These are phyloP conservation scores for Phytopythium mirpurense DNA, from an alignment of 352 stramenopile species.

Conservation along the genomic window DNA sequence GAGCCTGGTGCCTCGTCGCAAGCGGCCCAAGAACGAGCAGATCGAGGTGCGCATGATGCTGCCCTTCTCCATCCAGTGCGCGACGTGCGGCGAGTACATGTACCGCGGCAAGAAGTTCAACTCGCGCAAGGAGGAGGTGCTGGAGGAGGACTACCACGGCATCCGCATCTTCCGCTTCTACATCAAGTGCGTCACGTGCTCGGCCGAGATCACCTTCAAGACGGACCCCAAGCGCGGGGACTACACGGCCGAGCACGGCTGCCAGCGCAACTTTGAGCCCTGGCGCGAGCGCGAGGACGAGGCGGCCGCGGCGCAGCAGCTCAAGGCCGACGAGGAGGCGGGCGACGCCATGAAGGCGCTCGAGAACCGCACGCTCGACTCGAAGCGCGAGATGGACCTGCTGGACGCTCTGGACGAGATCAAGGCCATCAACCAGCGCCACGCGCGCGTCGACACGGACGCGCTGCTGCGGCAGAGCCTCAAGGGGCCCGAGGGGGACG, in stretches of 20 bases:
- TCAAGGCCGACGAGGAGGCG: conserved; percentile 91
- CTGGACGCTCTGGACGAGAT: conserved; percentile 98
- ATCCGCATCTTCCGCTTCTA: conserved; percentile 98
- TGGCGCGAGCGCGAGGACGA: conserved; percentile 90
- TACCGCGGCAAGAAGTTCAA: conserved; percentile 99
- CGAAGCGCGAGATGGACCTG: conserved; percentile 99
- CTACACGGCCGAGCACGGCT: conserved; percentile 96
- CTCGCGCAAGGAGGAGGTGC: conserved; percentile 96
- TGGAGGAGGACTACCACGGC: conserved; percentile 95
- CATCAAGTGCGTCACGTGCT: conserved; percentile 96
- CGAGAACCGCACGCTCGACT: conserved; percentile 98
- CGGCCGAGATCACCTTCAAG: conserved; percentile 95
- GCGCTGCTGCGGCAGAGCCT: conserved; percentile 47
- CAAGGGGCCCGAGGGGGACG: conserved; percentile 23
- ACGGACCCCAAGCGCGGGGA: conserved; percentile 98
- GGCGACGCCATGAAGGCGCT: conserved; percentile 96
- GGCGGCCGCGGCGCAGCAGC: conserved; percentile 57
- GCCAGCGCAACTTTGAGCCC: conserved; percentile 96
- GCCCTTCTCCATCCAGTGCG: conserved; percentile 97
- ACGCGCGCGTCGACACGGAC: conserved; percentile 89
- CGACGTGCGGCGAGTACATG: conserved; percentile 97
- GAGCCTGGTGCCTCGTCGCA: conserved; percentile 90
- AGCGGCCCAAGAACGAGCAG: conserved; percentile 94
- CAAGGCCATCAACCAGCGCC: conserved; percentile 95
- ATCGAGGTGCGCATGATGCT: conserved; percentile 99